These are phyloP conservation scores for Curvularia hawaiiensis DNA, from an alignment of 2,329 filamentous ascomycete genomes.

Conservation along the genomic window DNA sequence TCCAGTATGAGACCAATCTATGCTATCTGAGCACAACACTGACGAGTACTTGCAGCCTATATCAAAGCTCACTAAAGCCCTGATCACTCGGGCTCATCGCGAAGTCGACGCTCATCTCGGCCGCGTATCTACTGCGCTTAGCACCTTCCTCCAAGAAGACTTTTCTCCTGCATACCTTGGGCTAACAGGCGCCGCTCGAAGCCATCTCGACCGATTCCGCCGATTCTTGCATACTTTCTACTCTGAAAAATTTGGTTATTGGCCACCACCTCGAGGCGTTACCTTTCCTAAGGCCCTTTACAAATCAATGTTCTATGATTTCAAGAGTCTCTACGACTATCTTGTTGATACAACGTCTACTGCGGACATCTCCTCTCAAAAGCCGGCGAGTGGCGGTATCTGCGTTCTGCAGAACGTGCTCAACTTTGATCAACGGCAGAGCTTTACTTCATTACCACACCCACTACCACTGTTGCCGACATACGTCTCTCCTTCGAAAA, in stretches of 20 bases:
- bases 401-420: slow-evolving; percentile 72
- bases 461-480: slow-evolving; percentile 70
- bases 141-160: slow-evolving; percentile 73
- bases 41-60: slow-evolving; percentile 33
- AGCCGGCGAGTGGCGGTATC: slow-evolving; percentile 67
- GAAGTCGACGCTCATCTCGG: slow-evolving; percentile 70
- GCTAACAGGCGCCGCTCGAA: slow-evolving; percentile 63
- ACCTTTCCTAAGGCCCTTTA: slow-evolving; percentile 65
- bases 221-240: slow-evolving; percentile 72
- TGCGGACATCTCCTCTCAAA: slow-evolving; percentile 56
- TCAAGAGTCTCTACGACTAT: slow-evolving; percentile 72
- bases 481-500: slow-evolving; percentile 34
- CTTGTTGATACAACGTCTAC: slow-evolving; percentile 68
- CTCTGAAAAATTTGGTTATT: slow-evolving; percentile 70
- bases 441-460: slow-evolving; percentile 64
- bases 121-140: slow-evolving; percentile 63
- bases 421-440: slow-evolving; percentile 67
- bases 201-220: slow-evolving; percentile 75
- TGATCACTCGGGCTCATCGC: slow-evolving; percentile 65
- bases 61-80: slow-evolving; percentile 63
- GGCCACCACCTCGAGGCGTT: slow-evolving; percentile 63
- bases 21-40: slow-evolving; percentile 2
- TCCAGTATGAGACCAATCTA: slow-evolving; percentile 54
- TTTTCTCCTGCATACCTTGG: slow-evolving; percentile 70
- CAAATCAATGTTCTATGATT: slow-evolving; percentile 69